A percentile compares a stretch with the other conserved stretches of the same genome.
phyloP scores from a whole-genome alignment of 1,139 yeast genomes.

The Blastobotrys apis region DNA sequence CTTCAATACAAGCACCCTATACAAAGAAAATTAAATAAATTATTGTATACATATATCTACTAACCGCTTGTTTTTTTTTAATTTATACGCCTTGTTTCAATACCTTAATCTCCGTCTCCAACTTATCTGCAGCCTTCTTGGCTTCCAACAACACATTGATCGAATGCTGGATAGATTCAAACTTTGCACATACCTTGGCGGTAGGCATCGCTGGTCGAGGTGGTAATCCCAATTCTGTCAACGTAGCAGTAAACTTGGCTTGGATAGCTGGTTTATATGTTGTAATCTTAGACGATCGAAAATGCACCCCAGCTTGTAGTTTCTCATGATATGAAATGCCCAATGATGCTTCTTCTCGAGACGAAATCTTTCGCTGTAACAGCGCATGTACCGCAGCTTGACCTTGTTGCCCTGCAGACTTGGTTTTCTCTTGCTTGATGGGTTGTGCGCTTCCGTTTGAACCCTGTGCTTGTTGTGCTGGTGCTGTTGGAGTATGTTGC shows the following conservation, averaged over 20 bases:
- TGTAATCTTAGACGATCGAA: constrained; percentile 66
- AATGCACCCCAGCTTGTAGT: constrained; percentile 66
- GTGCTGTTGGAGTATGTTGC: background rate
- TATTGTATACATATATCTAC: too few relatives aligned
- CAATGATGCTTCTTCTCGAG: constrained; percentile 78
- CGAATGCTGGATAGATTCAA: constrained; percentile 69
- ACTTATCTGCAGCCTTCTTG: constrained; percentile 81
- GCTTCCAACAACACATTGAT: constrained; percentile 75
- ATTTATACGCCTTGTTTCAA: constrained; percentile 28
- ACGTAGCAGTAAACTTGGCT: constrained; percentile 63
- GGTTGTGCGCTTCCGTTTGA: constrained; percentile 11
- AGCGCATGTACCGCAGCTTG: constrained; percentile 37
- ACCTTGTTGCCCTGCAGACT: constrained; percentile 24
- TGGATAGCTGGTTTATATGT: constrained; percentile 68
- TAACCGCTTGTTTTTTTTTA: too few relatives aligned
- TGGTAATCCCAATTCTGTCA: constrained; percentile 78
- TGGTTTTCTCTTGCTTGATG: constrained; percentile 19
- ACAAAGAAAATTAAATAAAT: too few relatives aligned
- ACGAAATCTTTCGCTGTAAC: constrained; percentile 55
- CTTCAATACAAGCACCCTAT: too few relatives aligned
- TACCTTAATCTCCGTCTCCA: constrained; percentile 72
- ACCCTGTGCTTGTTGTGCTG: constrained; percentile 27
- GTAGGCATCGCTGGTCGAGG: constrained; percentile 86
- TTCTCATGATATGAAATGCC: constrained; percentile 86
- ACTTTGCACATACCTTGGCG: constrained; percentile 68